These are phyloP conservation scores for Colletotrichum falcatum DNA, from an alignment of 2,329 filamentous ascomycete species.

Conservation along the genomic window DNA sequence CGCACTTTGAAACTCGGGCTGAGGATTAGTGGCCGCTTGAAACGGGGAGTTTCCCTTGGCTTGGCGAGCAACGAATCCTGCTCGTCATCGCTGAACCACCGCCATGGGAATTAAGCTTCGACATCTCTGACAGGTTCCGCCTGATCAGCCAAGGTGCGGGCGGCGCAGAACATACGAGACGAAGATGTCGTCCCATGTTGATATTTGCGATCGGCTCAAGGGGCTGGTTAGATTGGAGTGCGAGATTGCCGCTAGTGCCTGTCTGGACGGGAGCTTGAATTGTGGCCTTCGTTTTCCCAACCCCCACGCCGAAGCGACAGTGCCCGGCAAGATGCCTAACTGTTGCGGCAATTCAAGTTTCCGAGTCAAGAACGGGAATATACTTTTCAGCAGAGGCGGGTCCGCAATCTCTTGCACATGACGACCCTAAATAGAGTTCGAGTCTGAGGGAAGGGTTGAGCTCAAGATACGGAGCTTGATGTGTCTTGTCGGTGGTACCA, in stretches of 20 bases:
- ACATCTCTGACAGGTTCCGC: not conserved
- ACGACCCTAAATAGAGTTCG: conserved; percentile 22
- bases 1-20: conserved; percentile 27
- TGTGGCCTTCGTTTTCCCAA: not conserved
- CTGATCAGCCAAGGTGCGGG: conserved; percentile 26
- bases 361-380: too few relatives aligned
- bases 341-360: too few relatives aligned
- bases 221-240: not conserved
- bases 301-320: conserved; percentile 1
- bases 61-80: not conserved
- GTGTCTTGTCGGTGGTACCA: conserved; percentile 2
- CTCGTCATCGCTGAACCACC: not conserved
- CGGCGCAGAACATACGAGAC: conserved; percentile 28
- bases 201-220: conserved; percentile 21
- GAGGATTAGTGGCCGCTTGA: conserved; percentile 27
- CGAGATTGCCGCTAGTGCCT: not conserved
- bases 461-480: conserved; percentile 20
- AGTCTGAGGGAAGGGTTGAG: conserved; percentile 17
- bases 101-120: not conserved
- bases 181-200: conserved; percentile 25
- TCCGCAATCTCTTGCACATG: too few relatives aligned
- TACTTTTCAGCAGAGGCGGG: too few relatives aligned
- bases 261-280: not conserved
- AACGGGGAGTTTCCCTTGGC: conserved; percentile 23
- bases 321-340: not conserved